Percentiles rank a stretch among this genome's conserved stretches.
Evolutionary conservation across 441 rosid genomes (phyloP).

Genomic region (Eruca vesicaria): DNA sequence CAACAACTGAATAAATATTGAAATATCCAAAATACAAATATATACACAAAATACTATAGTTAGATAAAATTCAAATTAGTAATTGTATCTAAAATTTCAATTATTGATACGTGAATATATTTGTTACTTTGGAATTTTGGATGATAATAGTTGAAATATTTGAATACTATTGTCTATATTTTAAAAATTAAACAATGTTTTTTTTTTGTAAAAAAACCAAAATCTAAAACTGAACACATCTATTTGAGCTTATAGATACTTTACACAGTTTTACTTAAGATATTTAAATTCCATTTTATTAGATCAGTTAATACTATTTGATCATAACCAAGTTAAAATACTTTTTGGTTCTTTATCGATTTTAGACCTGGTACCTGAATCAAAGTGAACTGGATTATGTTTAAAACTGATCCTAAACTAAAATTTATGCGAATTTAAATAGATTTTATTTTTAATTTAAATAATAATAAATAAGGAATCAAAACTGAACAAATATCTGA

Average conservation of each 20-base stretch:
- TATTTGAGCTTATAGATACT: not conserved
- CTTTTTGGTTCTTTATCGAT: not conserved
- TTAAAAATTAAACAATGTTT: not conserved
- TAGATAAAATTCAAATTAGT: not conserved
- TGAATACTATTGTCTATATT: not conserved
- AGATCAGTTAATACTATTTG: not conserved
- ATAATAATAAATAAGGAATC: not conserved
- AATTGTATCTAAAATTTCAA: not conserved
- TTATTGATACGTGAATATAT: no score
- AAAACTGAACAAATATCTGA: no score
- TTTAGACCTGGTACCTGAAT: not conserved
- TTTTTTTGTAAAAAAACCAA: not conserved
- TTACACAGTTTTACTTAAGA: not conserved
- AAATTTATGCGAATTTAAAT: not conserved
- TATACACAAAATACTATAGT: not conserved
- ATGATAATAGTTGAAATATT: not conserved
- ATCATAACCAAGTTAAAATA: no score
- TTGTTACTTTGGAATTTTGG: not conserved
- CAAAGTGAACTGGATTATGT: not conserved
- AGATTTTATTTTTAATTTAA: not conserved
- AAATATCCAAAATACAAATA: not conserved
- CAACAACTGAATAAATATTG: not conserved
- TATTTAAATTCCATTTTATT: not conserved
- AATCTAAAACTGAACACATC: not conserved
- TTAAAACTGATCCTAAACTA: not conserved